Evolutionary conservation across 2,329 filamentous ascomycete genomes (phyloP), one percentile per base, ranked within the genome.

Genomic region (Colletotrichum phormii): DNA sequence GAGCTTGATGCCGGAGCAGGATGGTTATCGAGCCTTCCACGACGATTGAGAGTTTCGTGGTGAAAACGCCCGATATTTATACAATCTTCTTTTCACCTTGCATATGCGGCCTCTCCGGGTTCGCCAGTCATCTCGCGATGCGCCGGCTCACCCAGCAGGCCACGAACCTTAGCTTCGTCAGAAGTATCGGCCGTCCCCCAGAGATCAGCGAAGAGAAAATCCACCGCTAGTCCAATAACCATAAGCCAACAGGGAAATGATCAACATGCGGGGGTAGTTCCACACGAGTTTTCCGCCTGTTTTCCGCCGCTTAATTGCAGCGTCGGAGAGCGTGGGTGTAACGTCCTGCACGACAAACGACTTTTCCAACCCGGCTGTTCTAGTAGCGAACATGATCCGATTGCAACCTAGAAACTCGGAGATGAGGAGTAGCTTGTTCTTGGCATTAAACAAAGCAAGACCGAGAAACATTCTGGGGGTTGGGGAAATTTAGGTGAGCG

Each of bases 161-260:
- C 33, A 58, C 11, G 22, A 64, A 60, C 58, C 42, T 55, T n/a
- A 29, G 12, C 15, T 54, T 69, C 70, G 70, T 64, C 65, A 46
- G 54, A 70, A 72, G 70, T 68, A 61, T 72, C 70, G 70, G 59
- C 26, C 24, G 59, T 72, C 60, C 54, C 59, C 66, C 54, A 54
- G 29, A 54, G 67, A 66, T 66, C 46, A 66, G 37, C 62, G 12
- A 60, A 37, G 37, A 55, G 24, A 58, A 68, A 49, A 15, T 37
- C 54, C 61, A 53, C 31, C 35, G 58, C 31, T 31, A 42, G 37
- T 22, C 29, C 13, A 24, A 13, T 33, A 29, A 35, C 35, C 7
- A 55, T 33, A n/a, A 31, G 46, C 46, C 29, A 57, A 61, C 33
- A 51, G 42, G 55, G 53, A 33, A 58, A 59, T 13, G 66, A 61